A percentile compares a stretch with the other conserved stretches of the same genome.
Conservation (phyloP, 805 yeast genomes). For the Sugiyamaella mastotermitis region DNA sequence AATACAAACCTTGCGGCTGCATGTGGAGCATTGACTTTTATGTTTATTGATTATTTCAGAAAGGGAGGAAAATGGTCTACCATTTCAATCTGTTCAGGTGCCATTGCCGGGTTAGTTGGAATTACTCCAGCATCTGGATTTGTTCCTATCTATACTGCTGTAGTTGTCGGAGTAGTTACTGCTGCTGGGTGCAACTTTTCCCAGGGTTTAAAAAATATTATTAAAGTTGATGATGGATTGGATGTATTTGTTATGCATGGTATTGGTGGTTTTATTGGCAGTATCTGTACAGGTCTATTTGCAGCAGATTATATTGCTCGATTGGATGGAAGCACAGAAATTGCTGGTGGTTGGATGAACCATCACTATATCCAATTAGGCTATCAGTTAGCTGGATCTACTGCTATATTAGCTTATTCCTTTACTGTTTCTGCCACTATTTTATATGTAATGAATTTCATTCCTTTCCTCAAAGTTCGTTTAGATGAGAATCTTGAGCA, state of each 20-base stretch:
- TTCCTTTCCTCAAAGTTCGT: slow-evolving; percentile 81
- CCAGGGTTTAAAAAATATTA: slow-evolving; percentile 64
- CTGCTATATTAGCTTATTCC: slow-evolving; percentile 72
- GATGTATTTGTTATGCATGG: slow-evolving; percentile 94
- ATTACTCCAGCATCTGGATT: slow-evolving; percentile 96
- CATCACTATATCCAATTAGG: slow-evolving; percentile 87
- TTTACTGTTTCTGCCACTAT: slow-evolving; percentile 69
- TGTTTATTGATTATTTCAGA: slow-evolving; percentile 82
- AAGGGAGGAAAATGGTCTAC: slow-evolving; percentile 91
- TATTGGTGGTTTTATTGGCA: slow-evolving; percentile 85
- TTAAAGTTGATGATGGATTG: slow-evolving; percentile 89
- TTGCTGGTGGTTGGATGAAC: slow-evolving; percentile 90
- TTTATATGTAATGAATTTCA: slow-evolving; percentile 62
- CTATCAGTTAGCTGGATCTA: slow-evolving; percentile 82
- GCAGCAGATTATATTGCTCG: slow-evolving; percentile 92
- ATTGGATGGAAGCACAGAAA: slow-evolving; percentile 59
- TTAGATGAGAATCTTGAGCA: slow-evolving; percentile 86
- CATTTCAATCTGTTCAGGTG: slow-evolving; percentile 88
- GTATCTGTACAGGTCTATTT: slow-evolving; percentile 80
- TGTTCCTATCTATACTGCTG: slow-evolving; percentile 87
- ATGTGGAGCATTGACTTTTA: slow-evolving; percentile 89
- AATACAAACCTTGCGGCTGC: slow-evolving; percentile 95
- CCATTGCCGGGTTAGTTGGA: slow-evolving; percentile 89
- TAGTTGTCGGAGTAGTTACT: slow-evolving; percentile 74
- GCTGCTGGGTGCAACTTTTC: slow-evolving; percentile 80